Evolutionary conservation across 2,329 filamentous ascomycete species (phyloP).

Genomic region (Pseudomassariella vexata): DNA sequence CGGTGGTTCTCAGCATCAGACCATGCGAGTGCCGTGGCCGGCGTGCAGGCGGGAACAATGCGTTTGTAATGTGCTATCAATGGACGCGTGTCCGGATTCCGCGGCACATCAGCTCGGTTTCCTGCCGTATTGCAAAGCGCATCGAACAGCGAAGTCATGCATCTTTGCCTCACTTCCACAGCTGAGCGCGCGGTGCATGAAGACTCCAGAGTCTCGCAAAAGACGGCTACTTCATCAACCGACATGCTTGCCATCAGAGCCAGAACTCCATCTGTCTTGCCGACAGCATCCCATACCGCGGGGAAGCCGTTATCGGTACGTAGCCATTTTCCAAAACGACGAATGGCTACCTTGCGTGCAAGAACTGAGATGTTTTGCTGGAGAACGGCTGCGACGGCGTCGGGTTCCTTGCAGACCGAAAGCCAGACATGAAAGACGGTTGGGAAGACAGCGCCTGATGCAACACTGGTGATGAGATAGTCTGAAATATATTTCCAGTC

Average conservation of each 20-base stretch:
- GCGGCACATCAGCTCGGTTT: background rate
- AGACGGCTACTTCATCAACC: constrained; percentile 2
- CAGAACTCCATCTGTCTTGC: background rate
- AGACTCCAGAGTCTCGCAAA: constrained; percentile 2
- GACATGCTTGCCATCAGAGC: constrained; percentile 6
- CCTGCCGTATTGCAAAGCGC: constrained; percentile 1
- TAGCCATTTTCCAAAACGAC: constrained; percentile 8
- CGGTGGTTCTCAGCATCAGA: background rate
- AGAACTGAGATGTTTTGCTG: constrained; percentile 8
- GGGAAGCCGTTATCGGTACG: constrained; percentile 4
- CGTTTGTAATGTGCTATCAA: background rate
- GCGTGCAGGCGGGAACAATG: constrained; percentile 3
- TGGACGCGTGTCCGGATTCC: constrained; percentile 5
- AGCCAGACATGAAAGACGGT: constrained; percentile 12
- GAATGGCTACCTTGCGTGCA: constrained; percentile 10
- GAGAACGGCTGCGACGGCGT: constrained; percentile 8
- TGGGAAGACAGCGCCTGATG: constrained; percentile 8
- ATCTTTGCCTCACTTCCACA: background rate
- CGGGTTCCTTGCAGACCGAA: constrained; percentile 8
- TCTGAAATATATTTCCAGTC: constrained; percentile 4
- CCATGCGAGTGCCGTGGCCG: background rate
- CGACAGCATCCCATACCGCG: constrained; percentile 3
- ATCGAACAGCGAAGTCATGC: constrained; percentile 3
- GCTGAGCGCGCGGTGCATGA: background rate
- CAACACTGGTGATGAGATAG: constrained; percentile 6